Percentiles rank a stretch among this genome's conserved stretches.
Evolutionary conservation across 495 filamentous ascomycete genomes (phyloP).

Genomic region (Melanomma pulvis-pyrius): DNA sequence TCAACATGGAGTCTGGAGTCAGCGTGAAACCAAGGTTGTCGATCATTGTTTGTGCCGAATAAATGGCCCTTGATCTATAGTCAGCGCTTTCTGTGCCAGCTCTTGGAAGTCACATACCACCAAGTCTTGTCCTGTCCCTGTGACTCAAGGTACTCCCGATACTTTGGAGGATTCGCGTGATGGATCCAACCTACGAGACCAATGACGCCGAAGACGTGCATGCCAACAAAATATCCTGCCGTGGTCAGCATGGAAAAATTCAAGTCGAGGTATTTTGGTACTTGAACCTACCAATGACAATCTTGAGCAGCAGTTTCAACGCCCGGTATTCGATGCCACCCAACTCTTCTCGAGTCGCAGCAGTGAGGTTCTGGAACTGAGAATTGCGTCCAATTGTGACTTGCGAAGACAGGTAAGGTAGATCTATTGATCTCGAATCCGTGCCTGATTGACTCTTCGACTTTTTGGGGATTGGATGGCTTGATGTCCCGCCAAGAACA

Average conservation of each 20-base stretch:
- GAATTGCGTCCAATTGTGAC: neutral
- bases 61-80: neutral
- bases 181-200: conserved; percentile 6
- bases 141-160: neutral
- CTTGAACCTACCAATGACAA: conserved; percentile 16
- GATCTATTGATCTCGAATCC: too few relatives aligned
- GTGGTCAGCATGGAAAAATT: neutral
- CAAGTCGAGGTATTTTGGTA: neutral
- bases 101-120: conserved; percentile 7
- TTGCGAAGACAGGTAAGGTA: neutral
- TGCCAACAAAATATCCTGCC: conserved; percentile 1
- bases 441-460: too few relatives aligned
- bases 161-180: neutral
- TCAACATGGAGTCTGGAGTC: neutral
- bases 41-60: neutral
- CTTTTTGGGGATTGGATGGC: too few relatives aligned
- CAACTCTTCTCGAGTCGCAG: neutral
- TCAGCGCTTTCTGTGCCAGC: too few relatives aligned
- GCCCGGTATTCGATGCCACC: conserved; percentile 22
- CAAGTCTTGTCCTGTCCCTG: conserved; percentile 6
- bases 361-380: conserved; percentile 6
- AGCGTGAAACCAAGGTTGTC: conserved; percentile 14
- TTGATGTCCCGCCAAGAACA: neutral
- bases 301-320: conserved; percentile 7
- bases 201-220: conserved; percentile 23